phyloP scores from a whole-genome alignment of 305 asterid species.

The Stenogyne calaminthoides region DNA sequence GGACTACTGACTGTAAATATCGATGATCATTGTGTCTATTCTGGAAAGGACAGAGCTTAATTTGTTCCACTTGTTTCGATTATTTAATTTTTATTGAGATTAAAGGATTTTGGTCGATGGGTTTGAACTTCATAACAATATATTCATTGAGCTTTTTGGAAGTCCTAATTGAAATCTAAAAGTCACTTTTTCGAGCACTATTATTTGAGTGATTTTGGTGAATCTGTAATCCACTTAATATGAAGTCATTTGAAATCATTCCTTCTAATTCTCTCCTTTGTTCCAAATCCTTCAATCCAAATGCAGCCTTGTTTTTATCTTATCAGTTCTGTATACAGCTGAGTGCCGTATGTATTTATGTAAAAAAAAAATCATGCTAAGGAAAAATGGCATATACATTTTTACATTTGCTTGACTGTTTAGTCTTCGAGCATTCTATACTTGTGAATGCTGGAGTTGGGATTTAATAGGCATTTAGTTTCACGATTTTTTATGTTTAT shows the following conservation, averaged over 20 bases:
- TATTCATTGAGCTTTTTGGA: background rate
- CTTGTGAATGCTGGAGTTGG: slow-evolving; percentile 12
- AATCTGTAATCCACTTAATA: background rate
- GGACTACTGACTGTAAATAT: slow-evolving; percentile 4
- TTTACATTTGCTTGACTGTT: slow-evolving; percentile 9
- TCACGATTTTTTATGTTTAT: slow-evolving; percentile 5
- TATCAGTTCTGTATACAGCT: slow-evolving; percentile 1
- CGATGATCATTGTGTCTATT: background rate
- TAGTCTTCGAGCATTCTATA: slow-evolving; percentile 7
- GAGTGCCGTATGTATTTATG: background rate
- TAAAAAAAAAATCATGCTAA: background rate
- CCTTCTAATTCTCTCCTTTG: background rate
- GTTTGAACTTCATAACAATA: background rate
- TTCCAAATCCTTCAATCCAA: background rate
- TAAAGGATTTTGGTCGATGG: background rate
- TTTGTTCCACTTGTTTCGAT: slow-evolving; percentile 5
- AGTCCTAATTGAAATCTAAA: background rate
- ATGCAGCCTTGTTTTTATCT: background rate
- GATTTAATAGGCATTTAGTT: slow-evolving; percentile 11
- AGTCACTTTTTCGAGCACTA: background rate
- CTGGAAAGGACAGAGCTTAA: background rate
- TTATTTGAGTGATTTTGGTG: slow-evolving; percentile 4
- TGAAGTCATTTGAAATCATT: background rate
- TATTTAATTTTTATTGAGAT: slow-evolving; percentile 1
- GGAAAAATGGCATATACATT: background rate